Evolutionary conservation across 2,329 filamentous ascomycete genomes (phyloP), one percentile per base, ranked within the genome.

Genomic region (Cyclaneusma minus): DNA sequence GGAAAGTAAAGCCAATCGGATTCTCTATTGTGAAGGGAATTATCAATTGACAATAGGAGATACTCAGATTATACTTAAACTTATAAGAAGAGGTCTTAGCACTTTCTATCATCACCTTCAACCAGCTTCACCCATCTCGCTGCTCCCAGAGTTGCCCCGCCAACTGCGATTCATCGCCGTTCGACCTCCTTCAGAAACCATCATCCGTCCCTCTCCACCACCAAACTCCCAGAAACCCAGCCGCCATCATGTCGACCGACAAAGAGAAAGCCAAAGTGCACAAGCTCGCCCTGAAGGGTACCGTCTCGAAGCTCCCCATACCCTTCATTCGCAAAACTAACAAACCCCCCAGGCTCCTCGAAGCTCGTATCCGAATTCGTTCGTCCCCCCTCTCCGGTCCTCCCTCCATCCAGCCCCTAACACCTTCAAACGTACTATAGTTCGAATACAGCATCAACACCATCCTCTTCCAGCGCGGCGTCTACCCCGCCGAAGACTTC

Each of bases 381-480:
- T 60, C 51, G 79, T 65, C 13, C 20, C 21, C 20, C 13, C 10
- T 22, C 10, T 16, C 23, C 16, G 10, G 3, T 13, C 16, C 19
- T 24, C 24, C 14, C 16, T 14, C 16, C 8, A 13, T 5, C 3
- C 5, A n/a, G 7, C 6, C 12, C 7, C 12, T 46, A 26, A 44
- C 34, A 26, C 28, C 13, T 8, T 18, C 26, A 5, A n/a, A n/a
- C n/a, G n/a, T n/a, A 15, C 16, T 16, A 6, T 43, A 80, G 70
- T 98, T 98, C 48, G 84, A 98, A 62, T 98, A 93, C 54, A 94
- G 83, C 2, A 94, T 95, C 48, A 89, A 98, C 47, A 91, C 85
- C 1, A 95, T 98, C 32, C 63, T 98, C 27, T 94, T 93, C 55
- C 87, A 95, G 54, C 69, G 73, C 46, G 73, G 72, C 32, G 72